Evolutionary conservation across 2,329 filamentous ascomycete species (phyloP).

Genomic region (Fusarium veterinarium): DNA sequence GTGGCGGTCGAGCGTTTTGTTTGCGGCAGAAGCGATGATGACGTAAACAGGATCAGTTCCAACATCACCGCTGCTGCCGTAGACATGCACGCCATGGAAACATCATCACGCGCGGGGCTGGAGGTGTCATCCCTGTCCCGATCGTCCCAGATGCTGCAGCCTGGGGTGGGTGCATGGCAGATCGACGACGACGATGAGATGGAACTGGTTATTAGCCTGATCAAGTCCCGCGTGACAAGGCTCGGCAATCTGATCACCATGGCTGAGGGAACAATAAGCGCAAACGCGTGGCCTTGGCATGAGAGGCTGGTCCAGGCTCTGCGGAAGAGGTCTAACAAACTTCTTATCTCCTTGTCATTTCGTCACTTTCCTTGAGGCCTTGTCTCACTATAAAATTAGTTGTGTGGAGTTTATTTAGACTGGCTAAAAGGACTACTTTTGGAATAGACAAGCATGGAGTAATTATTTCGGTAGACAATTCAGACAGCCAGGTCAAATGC

Average conservation of each 20-base stretch:
- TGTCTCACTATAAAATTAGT: fast-evolving
- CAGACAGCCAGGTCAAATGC: not conserved
- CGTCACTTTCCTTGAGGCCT: not conserved
- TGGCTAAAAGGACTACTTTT: not conserved
- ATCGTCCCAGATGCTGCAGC: not conserved
- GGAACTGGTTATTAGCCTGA: not conserved
- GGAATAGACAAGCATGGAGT: not conserved
- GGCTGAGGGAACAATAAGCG: not conserved
- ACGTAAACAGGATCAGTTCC: no score
- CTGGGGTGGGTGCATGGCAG: not conserved
- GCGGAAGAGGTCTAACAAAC: not conserved
- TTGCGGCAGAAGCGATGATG: not conserved
- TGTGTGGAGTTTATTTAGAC: not conserved
- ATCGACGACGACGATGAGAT: not conserved
- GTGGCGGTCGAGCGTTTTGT: not conserved
- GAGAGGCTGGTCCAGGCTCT: not conserved
- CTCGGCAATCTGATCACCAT: not conserved
- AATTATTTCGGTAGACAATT: not conserved
- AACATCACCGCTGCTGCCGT: not conserved
- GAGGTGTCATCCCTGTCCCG: not conserved
- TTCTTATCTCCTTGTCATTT: not conserved
- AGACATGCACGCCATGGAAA: not conserved
- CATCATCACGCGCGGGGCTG: not conserved
- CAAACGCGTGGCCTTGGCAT: not conserved
- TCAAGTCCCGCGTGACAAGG: not conserved